Evolutionary conservation across 2,329 filamentous ascomycete species (phyloP).

Genomic region (Cordyceps javanica): DNA sequence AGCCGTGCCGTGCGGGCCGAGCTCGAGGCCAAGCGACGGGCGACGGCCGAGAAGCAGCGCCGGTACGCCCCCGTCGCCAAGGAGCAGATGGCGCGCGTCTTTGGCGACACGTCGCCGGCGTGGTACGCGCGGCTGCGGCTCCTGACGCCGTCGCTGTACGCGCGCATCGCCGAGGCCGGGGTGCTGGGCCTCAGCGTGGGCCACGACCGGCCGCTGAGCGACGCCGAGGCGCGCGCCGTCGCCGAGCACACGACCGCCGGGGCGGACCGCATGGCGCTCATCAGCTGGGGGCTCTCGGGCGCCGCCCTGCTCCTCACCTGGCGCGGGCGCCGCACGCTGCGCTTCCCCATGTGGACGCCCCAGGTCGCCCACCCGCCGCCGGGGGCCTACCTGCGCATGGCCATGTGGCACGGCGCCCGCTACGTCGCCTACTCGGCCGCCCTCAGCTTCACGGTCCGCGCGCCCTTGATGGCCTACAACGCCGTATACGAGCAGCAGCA

Average conservation of each 20-base stretch:
- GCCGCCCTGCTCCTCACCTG: conserved; percentile 22
- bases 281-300: conserved; percentile 22
- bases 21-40: conserved; percentile 28
- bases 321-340: conserved; percentile 26
- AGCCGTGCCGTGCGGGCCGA: conserved; percentile 22
- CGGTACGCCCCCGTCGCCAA: conserved; percentile 25
- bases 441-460: conserved; percentile 19
- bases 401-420: conserved; percentile 31
- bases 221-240: conserved; percentile 31
- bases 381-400: conserved; percentile 20
- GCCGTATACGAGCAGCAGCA: conserved; percentile 15
- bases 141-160: conserved; percentile 21
- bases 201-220: conserved; percentile 26
- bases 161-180: conserved; percentile 23
- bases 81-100: conserved; percentile 26
- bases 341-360: conserved; percentile 36
- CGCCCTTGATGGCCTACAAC: conserved; percentile 26
- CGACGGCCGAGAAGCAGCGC: conserved; percentile 22
- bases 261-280: conserved; percentile 26
- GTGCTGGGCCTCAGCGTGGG: conserved; percentile 24
- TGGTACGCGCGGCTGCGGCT: conserved; percentile 27
- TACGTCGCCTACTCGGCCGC: conserved; percentile 28
- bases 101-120: conserved; percentile 23
- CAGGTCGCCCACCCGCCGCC: conserved; percentile 27
- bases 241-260: conserved; percentile 27